These are phyloP conservation scores for Austroboletus eburneus DNA, from an alignment of 768 basidiomycete genomes.

Conservation along the genomic window DNA sequence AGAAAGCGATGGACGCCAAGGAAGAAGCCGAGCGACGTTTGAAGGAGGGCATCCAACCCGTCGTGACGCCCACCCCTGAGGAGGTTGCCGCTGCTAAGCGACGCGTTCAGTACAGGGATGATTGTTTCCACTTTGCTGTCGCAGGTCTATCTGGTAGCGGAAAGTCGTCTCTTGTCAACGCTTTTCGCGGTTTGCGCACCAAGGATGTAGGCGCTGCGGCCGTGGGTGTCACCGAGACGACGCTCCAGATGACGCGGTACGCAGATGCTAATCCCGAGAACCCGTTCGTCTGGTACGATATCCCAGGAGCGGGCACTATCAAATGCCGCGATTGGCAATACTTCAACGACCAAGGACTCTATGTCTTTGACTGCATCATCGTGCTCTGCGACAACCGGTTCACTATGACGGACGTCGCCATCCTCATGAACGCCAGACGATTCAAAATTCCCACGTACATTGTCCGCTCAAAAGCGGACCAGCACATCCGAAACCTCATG, in stretches of 20 bases:
- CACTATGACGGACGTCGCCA: constrained; percentile 31
- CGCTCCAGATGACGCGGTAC: constrained; percentile 22
- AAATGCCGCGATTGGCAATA: constrained; percentile 33
- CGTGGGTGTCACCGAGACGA: constrained; percentile 30
- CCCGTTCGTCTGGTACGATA: constrained; percentile 33
- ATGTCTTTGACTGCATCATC: constrained; percentile 34
- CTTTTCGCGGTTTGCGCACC: constrained; percentile 29
- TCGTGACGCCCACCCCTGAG: constrained; percentile 18
- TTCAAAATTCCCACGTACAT: constrained; percentile 33
- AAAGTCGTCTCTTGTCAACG: constrained; percentile 35
- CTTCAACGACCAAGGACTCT: constrained; percentile 35
- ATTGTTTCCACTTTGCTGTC: constrained; percentile 31
- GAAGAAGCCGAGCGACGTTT: constrained; percentile 15
- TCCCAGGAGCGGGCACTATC: constrained; percentile 35
- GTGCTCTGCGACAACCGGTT: constrained; percentile 33
- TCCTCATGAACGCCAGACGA: constrained; percentile 28
- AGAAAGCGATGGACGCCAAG: constrained; percentile 4
- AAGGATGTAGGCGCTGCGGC: constrained; percentile 21
- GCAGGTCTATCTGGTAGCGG: constrained; percentile 33
- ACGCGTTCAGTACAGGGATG: constrained; percentile 21
- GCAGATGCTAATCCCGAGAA: constrained; percentile 17
- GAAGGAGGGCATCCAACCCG: constrained; percentile 26
- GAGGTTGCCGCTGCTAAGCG: constrained; percentile 18
- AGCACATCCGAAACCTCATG: constrained; percentile 26
- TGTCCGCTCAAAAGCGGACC: constrained; percentile 36